These are phyloP conservation scores for Teratosphaeria viscida DNA, from an alignment of 2,329 filamentous ascomycete species.

Conservation along the genomic window DNA sequence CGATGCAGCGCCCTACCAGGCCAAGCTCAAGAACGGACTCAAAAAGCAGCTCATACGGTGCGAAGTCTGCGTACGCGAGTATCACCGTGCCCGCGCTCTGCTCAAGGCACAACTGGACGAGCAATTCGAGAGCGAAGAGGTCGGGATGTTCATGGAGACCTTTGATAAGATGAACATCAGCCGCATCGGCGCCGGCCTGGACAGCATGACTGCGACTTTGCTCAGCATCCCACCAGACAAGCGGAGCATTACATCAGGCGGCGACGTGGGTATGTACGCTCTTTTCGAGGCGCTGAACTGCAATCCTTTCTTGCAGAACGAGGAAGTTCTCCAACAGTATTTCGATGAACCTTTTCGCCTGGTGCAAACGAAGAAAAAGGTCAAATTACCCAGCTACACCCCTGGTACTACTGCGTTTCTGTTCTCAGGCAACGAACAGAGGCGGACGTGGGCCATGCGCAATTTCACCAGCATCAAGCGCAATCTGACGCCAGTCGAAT, in stretches of 20 bases:
- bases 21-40: conserved; percentile 31
- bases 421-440: conserved; percentile 58
- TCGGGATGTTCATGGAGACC: conserved; percentile 32
- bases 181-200: conserved; percentile 34
- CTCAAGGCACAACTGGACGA: conserved; percentile 32
- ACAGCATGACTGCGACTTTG: conserved; percentile 31
- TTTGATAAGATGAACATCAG: conserved; percentile 37
- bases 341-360: conserved; percentile 79
- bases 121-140: conserved; percentile 35
- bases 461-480: conserved; percentile 58
- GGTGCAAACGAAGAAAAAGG: conserved; percentile 65
- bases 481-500: conserved; percentile 59
- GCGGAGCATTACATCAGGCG: conserved; percentile 41
- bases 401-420: conserved; percentile 79
- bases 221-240: conserved; percentile 38
- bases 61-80: conserved; percentile 41
- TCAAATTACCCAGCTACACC: conserved; percentile 64
- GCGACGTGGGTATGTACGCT: conserved; percentile 58
- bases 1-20: conserved; percentile 34
- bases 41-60: conserved; percentile 34
- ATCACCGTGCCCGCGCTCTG: conserved; percentile 33
- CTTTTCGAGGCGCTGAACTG: conserved; percentile 86
- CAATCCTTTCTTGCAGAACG: conserved; percentile 58
- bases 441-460: conserved; percentile 56
- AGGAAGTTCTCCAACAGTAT: conserved; percentile 42